These are phyloP conservation scores for Annulohypoxylon moriforme DNA, from an alignment of 495 filamentous ascomycete genomes.

Conservation along the genomic window DNA sequence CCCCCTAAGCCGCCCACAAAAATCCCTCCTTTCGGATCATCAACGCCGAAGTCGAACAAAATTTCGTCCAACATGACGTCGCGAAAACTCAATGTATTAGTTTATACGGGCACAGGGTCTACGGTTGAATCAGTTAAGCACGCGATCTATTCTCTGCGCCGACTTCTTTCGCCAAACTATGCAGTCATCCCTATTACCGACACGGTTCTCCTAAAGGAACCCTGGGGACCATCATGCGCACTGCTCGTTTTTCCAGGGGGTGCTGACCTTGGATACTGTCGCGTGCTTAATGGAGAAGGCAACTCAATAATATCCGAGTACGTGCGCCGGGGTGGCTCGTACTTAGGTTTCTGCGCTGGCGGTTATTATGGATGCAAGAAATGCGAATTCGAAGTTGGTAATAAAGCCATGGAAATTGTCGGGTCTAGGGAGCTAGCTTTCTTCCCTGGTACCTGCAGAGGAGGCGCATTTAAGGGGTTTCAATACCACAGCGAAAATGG, in stretches of 20 bases:
- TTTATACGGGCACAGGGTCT: slow-evolving; percentile 87
- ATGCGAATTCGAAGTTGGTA: slow-evolving; percentile 93
- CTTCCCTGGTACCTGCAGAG: slow-evolving; percentile 87
- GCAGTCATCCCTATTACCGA: slow-evolving; percentile 88
- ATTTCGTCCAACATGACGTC: slow-evolving; percentile 62
- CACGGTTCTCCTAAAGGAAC: slow-evolving; percentile 85
- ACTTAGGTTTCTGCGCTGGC: slow-evolving; percentile 93
- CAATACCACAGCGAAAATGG: slow-evolving; percentile 91
- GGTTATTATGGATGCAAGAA: slow-evolving; percentile 85
- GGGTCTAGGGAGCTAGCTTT: slow-evolving; percentile 88
- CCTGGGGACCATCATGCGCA: slow-evolving; percentile 88
- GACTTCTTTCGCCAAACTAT: slow-evolving; percentile 91
- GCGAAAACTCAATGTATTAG: slow-evolving; percentile 83
- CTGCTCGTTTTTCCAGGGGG: slow-evolving; percentile 93
- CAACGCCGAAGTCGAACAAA: neutral
- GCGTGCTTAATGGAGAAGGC: slow-evolving; percentile 85
- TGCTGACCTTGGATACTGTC: slow-evolving; percentile 93
- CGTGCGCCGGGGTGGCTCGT: slow-evolving; percentile 85
- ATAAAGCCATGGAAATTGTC: slow-evolving; percentile 83
- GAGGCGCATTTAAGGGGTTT: slow-evolving; percentile 90
- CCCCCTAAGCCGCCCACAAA: neutral
- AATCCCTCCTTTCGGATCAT: slow-evolving; percentile 8
- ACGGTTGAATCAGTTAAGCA: slow-evolving; percentile 91
- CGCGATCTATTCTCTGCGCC: slow-evolving; percentile 86
- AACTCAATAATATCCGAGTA: slow-evolving; percentile 86